Evolutionary conservation across 208 protist species (phyloP), one percentile per base, ranked within the genome.

Genomic region (Trypanosoma avium): DNA sequence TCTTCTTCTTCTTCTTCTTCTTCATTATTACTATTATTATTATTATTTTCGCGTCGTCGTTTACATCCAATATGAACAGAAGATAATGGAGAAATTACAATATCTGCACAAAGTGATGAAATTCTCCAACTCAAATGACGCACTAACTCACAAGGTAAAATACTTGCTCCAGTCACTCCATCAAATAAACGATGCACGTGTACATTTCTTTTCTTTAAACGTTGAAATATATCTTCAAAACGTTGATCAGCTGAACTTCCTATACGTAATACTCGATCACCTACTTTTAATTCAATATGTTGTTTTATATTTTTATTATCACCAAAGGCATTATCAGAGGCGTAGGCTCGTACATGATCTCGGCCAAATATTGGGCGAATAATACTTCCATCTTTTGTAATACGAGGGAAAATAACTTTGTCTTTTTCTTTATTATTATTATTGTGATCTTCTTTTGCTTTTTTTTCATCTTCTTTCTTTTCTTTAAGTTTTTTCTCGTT

Each of bases 111-210:
- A 0, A 73, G 26, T 17, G 59, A 32, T 42, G 47, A 15, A 3
- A 77, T 61, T 27, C 45, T 50, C 48, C 69, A 59, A 43, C 54
- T 66, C 8, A 75, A 54, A 42, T 69, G 62, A 6, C 59, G 43
- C 38, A 75, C 62, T 0, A 69, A 36, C 65, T 91, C 81, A 46
- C 78, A 87, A 0, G 84, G 84, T 45, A 87, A 67, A 22, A 91
- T 73, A 12, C 81, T 75, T 3, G 78, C 81, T 4, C 80, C 84
- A 17, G 70, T 82, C 0, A 58, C 63, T 8, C 70, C 12, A 67
- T 91, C 84, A 54, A 87, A 53, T n/a, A 77, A 12, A 45, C 56
- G 62, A 15, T 61, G 43, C 6, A 71, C 59, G 12, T 62, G 69
- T n/a, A 75, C 26, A 33, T 66, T 71, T 19, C 68, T 50, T 24